Conservation (phyloP, 2,329 filamentous ascomycete genomes). For the Catunica adiposa region DNA sequence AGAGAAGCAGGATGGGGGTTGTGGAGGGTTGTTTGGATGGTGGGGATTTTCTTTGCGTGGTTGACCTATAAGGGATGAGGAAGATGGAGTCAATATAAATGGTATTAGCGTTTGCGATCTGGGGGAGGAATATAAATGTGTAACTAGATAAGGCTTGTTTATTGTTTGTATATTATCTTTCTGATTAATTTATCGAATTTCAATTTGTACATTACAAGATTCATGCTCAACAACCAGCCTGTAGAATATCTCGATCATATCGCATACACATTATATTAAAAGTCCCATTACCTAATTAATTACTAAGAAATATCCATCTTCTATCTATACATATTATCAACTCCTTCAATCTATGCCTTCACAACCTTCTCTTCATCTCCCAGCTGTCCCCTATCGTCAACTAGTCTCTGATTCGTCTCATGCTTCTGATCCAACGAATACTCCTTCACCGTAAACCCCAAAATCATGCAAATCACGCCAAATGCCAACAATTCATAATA, state of each 20-base stretch:
- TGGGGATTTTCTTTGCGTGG: constrained; percentile 47
- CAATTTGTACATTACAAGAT: too few species aligned
- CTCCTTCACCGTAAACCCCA: constrained; percentile 20
- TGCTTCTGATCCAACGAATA: constrained; percentile 22
- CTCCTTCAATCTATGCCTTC: not conserved
- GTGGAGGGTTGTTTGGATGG: constrained; percentile 47
- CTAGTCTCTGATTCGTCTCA: constrained; percentile 16
- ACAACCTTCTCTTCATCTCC: constrained; percentile 1
- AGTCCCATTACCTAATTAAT: too few species aligned
- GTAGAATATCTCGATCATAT: too few species aligned
- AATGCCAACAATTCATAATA: constrained; percentile 22
- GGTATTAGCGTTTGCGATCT: too few species aligned
- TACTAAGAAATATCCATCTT: too few species aligned
- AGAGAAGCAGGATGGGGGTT: constrained; percentile 46
- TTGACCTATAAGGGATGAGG: constrained; percentile 49
- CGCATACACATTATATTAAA: too few species aligned
- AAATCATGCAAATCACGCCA: constrained; percentile 19
- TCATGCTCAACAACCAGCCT: too few species aligned
- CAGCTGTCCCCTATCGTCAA: constrained; percentile 1
- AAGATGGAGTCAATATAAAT: too few species aligned
- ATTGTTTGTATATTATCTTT: constrained; percentile 1
- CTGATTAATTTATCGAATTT: too few species aligned
- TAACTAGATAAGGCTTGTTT: not conserved
- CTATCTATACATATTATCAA: not conserved
- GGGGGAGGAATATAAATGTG: not conserved